Evolutionary conservation across 1,139 yeast genomes (phyloP).

Genomic region (Suhomyces ambrosiae): DNA sequence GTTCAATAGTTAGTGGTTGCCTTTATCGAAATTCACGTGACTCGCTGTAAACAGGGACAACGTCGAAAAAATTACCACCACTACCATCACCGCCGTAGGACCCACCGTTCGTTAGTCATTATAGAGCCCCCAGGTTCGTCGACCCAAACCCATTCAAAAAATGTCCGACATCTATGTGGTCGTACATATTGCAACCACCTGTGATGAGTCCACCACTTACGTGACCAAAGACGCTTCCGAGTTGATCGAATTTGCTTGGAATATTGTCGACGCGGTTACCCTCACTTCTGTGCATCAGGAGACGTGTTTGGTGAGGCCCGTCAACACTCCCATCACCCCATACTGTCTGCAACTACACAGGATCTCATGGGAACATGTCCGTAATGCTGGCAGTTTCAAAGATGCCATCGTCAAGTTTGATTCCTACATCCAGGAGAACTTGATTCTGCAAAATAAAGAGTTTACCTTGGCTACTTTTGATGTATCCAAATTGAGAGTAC

Average conservation of each 20-base stretch:
- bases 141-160: not conserved
- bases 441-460: constrained; percentile 47
- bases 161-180: constrained; percentile 68
- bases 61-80: constrained; percentile 16
- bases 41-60: constrained; percentile 2
- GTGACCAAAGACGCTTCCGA: constrained; percentile 67
- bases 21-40: constrained; percentile 14
- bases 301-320: constrained; percentile 59
- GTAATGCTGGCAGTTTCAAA: constrained; percentile 54
- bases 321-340: constrained; percentile 68
- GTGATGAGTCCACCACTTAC: constrained; percentile 63
- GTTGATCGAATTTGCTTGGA: constrained; percentile 69
- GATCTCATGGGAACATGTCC: constrained; percentile 66
- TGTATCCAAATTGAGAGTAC: constrained; percentile 72
- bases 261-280: constrained; percentile 43
- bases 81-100: not conserved
- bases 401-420: constrained; percentile 64
- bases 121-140: too few relatives aligned
- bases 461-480: constrained; percentile 71
- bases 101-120: too few relatives aligned
- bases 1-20: too few relatives aligned
- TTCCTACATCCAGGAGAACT: constrained; percentile 44
- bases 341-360: constrained; percentile 55
- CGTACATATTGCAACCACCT: constrained; percentile 64
- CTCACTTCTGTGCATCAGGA: constrained; percentile 40